These are phyloP conservation scores for Gloeopeniophorella convolvens DNA, from an alignment of 768 basidiomycete genomes.

Conservation along the genomic window DNA sequence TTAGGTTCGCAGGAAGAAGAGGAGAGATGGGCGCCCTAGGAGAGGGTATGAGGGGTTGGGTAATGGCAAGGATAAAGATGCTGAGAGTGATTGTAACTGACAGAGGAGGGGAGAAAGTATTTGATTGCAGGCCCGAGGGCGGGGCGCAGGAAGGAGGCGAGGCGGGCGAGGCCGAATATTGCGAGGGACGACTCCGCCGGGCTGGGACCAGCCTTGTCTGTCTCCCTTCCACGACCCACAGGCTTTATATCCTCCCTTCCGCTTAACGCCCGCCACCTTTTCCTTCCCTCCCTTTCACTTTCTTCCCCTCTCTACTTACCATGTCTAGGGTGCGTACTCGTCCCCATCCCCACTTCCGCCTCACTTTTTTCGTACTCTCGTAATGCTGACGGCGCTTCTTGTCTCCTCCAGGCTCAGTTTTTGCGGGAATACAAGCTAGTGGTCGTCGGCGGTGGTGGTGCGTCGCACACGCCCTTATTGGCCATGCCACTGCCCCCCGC, in stretches of 20 bases:
- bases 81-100: no score
- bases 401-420: slow-evolving; percentile 63
- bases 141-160: no score
- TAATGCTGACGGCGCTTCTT: background rate
- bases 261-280: background rate
- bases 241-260: background rate
- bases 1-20: no score
- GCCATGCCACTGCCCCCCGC: background rate
- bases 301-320: slow-evolving; percentile 8
- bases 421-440: slow-evolving; percentile 97
- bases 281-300: background rate
- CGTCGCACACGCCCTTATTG: slow-evolving; percentile 22
- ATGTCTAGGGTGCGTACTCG: slow-evolving; percentile 31
- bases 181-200: no score
- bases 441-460: slow-evolving; percentile 96
- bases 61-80: no score
- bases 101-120: no score
- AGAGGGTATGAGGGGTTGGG: no score
- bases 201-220: no score
- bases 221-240: no score
- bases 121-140: no score
- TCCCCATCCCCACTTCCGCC: background rate
- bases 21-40: no score
- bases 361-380: background rate
- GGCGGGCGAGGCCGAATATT: no score